These are phyloP conservation scores for Neocallimastix lanati DNA, from an alignment of 192 early-diverging fungal genomes.

Conservation along the genomic window DNA sequence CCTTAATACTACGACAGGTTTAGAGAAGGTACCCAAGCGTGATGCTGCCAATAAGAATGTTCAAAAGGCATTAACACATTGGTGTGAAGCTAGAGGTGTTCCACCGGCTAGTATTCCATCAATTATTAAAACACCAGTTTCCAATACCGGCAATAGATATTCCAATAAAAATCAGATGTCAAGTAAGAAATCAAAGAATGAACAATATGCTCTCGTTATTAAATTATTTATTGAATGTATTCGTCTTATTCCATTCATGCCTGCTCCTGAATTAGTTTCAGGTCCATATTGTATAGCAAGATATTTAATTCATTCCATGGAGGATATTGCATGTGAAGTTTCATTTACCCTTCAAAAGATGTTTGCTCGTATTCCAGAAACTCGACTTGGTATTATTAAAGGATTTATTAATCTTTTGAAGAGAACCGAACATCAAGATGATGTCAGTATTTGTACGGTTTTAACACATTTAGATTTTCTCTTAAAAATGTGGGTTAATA, in stretches of 20 bases:
- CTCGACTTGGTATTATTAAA: constrained; percentile 20
- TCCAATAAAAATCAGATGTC: background rate
- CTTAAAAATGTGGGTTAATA: constrained; percentile 15
- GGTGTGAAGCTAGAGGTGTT: background rate
- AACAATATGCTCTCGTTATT: background rate
- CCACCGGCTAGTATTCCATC: background rate
- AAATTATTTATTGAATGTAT: constrained; percentile 19
- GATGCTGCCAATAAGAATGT: background rate
- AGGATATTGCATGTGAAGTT: constrained; percentile 15
- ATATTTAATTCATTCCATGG: constrained; percentile 15
- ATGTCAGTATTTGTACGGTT: constrained; percentile 20
- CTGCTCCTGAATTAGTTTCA: constrained; percentile 17
- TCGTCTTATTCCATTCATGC: constrained; percentile 16
- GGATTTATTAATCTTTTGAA: constrained; percentile 26
- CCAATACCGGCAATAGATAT: background rate
- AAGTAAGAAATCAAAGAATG: background rate
- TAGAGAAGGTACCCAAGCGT: background rate
- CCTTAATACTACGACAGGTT: background rate
- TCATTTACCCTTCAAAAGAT: constrained; percentile 8
- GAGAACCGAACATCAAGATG: constrained; percentile 14
- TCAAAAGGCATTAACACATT: background rate
- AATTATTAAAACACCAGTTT: background rate
- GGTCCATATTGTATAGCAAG: constrained; percentile 20
- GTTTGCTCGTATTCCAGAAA: constrained; percentile 15
- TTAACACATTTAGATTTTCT: constrained; percentile 11